A percentile compares a stretch with the other conserved stretches of the same genome.
Evolutionary conservation across 108 stramenopile genomes (phyloP).

Genomic region (Schizochytrium sp.): DNA sequence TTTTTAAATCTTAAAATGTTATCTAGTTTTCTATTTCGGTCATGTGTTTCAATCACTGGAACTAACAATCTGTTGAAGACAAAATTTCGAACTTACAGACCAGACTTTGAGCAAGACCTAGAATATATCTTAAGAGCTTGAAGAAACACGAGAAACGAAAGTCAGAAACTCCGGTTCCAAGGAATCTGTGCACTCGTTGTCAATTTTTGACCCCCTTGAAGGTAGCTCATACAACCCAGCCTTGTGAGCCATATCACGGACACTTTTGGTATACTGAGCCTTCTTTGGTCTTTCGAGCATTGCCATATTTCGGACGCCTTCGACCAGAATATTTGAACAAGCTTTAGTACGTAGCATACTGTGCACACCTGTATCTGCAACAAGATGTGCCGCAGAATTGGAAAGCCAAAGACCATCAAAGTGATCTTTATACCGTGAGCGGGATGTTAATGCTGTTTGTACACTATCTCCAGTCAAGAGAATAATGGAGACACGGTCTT

Average conservation of each 20-base stretch:
- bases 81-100: too few species aligned
- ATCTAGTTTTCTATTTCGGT: too few species aligned
- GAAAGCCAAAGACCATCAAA: neutral
- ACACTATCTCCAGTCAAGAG: neutral
- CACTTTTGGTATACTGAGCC: neutral
- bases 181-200: neutral
- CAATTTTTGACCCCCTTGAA: neutral
- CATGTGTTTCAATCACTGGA: too few species aligned
- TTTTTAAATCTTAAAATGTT: too few species aligned
- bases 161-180: neutral
- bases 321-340: neutral
- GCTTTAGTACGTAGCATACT: neutral
- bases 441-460: neutral
- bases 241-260: neutral
- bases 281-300: neutral
- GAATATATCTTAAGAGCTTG: too few species aligned
- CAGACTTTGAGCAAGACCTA: too few species aligned
- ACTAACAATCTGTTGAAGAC: too few species aligned
- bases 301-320: conserved; percentile 49
- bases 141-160: neutral
- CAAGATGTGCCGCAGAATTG: conserved; percentile 21
- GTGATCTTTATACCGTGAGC: neutral
- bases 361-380: neutral
- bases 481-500: neutral
- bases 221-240: neutral